Percentiles rank a stretch among this genome's conserved stretches.
These are phyloP conservation scores for Malassezia cuniculi DNA, from an alignment of 1,284 basidiomycete genomes.

Conservation along the genomic window DNA sequence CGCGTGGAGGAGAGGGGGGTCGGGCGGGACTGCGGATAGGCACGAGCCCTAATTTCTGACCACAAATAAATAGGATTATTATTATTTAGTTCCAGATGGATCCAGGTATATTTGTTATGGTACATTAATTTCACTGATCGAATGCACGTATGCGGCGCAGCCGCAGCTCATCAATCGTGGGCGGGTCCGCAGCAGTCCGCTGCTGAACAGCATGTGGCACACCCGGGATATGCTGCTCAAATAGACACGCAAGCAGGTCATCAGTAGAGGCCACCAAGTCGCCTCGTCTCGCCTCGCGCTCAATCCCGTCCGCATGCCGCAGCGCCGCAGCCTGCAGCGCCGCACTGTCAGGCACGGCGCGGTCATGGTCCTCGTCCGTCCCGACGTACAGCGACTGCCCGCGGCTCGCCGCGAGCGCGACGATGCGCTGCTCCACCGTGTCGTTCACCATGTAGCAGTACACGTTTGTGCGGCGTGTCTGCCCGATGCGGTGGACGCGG, in stretches of 20 bases:
- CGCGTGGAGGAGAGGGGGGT: no score
- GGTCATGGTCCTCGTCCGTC: slow-evolving; percentile 4
- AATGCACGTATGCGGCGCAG: no score
- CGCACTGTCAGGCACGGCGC: slow-evolving; percentile 5
- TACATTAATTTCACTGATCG: no score
- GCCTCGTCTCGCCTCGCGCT: slow-evolving; percentile 15
- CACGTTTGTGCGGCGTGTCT: slow-evolving; percentile 27
- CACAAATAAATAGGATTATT: no score
- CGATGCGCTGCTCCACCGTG: slow-evolving; percentile 35
- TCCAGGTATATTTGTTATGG: no score
- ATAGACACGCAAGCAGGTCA: slow-evolving; percentile 28
- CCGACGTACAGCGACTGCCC: slow-evolving; percentile 26
- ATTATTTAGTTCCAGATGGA: no score
- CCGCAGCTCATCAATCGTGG: background rate
- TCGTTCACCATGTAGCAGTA: slow-evolving; percentile 33
- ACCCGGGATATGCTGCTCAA: slow-evolving; percentile 12
- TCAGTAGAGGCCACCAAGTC: slow-evolving; percentile 22
- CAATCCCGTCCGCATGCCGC: slow-evolving; percentile 13
- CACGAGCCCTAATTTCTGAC: no score
- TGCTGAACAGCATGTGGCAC: background rate
- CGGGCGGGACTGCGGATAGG: no score
- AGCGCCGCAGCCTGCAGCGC: slow-evolving; percentile 16
- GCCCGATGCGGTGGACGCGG: slow-evolving; percentile 37
- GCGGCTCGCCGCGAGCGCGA: slow-evolving; percentile 21
- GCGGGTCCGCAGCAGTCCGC: background rate